Evolutionary conservation across 495 filamentous ascomycete species (phyloP).

Genomic region (Penicillium silybi): DNA sequence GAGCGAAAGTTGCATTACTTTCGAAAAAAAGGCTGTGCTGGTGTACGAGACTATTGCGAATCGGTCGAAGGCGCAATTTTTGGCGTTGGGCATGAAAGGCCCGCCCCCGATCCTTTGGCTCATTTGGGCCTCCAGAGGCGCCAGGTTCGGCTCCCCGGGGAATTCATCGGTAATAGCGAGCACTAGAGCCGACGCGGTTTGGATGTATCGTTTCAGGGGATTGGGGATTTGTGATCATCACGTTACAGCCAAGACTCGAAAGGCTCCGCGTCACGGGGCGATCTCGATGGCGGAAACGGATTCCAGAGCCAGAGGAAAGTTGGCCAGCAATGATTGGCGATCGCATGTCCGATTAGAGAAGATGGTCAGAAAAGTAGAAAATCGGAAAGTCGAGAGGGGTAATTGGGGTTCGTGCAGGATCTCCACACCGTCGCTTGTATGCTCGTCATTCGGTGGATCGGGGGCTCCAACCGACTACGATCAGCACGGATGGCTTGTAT

Average conservation of each 20-base stretch:
- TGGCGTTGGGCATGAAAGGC: conserved; percentile 29
- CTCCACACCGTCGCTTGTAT: conserved; percentile 20
- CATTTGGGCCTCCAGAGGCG: conserved; percentile 9
- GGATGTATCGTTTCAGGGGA: conserved; percentile 9
- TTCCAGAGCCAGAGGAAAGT: conserved; percentile 6
- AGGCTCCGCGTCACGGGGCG: too few relatives aligned
- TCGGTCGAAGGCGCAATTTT: conserved; percentile 15
- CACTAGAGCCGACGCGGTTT: neutral
- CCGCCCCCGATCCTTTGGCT: conserved; percentile 3
- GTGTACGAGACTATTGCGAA: conserved; percentile 11
- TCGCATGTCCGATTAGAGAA: conserved; percentile 5
- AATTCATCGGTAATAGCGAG: conserved; percentile 4
- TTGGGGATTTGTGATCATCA: conserved; percentile 1
- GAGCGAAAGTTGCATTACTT: too few relatives aligned
- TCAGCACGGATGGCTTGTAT: conserved; percentile 21
- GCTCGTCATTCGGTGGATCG: conserved; percentile 32
- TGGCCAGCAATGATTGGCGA: conserved; percentile 14
- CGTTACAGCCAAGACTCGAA: neutral
- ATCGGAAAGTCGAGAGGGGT: neutral
- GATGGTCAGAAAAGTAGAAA: too few relatives aligned
- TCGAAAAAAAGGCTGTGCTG: neutral
- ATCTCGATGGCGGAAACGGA: neutral
- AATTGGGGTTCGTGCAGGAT: conserved; percentile 21
- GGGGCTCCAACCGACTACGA: conserved; percentile 24
- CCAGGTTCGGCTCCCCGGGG: conserved; percentile 1